Conservation (phyloP, 2,329 filamentous ascomycete genomes). For the Penicillium sp. region DNA sequence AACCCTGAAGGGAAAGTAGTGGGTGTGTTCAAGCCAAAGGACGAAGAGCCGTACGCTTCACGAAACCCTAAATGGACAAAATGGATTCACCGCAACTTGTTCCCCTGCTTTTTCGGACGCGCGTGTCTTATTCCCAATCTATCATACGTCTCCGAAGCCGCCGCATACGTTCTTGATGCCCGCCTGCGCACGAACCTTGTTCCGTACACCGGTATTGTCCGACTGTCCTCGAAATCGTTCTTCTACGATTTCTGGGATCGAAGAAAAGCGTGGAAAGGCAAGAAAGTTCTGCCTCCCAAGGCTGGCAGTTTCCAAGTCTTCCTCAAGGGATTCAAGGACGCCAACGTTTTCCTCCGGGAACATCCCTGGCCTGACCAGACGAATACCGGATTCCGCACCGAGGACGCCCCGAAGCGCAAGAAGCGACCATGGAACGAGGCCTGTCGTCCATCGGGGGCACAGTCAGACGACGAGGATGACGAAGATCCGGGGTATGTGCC, state of each 20-base stretch:
- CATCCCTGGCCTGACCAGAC: slow-evolving; percentile 96
- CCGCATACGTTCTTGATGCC: slow-evolving; percentile 89
- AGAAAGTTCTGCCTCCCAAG: slow-evolving; percentile 82
- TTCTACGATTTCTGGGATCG: slow-evolving; percentile 98
- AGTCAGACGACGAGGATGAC: slow-evolving; percentile 62
- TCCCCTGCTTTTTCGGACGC: slow-evolving; percentile 94
- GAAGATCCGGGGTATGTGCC: slow-evolving; percentile 42
- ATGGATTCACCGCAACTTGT: slow-evolving; percentile 97
- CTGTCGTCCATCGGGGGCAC: slow-evolving; percentile 66
- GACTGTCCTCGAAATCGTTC: slow-evolving; percentile 92
- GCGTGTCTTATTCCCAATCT: slow-evolving; percentile 96
- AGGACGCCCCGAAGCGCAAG: slow-evolving; percentile 64
- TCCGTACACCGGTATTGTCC: slow-evolving; percentile 93
- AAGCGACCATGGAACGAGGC: slow-evolving; percentile 76
- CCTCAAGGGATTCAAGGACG: slow-evolving; percentile 93
- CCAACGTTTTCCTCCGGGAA: slow-evolving; percentile 90
- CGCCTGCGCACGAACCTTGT: slow-evolving; percentile 89
- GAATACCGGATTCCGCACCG: slow-evolving; percentile 63
- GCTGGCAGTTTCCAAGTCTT: slow-evolving; percentile 97
- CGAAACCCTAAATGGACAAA: slow-evolving; percentile 99
- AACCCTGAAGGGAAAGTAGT: slow-evolving; percentile 91
- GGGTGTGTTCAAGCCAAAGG: slow-evolving; percentile 97
- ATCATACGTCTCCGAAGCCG: slow-evolving; percentile 96
- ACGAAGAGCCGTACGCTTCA: slow-evolving; percentile 95
- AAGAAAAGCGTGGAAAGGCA: slow-evolving; percentile 80